Conservation (phyloP, 768 basidiomycete genomes). For the Tulasnella sp. region DNA sequence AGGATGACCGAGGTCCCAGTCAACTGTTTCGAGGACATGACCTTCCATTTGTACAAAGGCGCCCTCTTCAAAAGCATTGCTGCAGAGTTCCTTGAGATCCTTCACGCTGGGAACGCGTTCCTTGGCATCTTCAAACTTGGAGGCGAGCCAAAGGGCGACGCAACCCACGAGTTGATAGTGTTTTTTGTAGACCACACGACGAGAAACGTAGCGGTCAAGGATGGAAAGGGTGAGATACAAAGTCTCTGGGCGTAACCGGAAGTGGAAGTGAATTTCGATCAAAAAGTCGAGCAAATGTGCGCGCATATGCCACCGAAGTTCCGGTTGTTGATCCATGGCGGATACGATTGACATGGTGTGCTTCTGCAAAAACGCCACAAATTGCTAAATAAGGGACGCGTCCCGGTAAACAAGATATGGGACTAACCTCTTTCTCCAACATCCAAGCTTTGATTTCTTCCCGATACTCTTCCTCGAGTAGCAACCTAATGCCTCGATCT, state of each 20-base stretch:
- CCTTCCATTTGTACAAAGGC: constrained; percentile 99
- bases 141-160: constrained; percentile 96
- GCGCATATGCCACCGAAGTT: constrained; percentile 99
- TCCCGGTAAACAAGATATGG: constrained; percentile 15
- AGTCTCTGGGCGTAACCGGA: constrained; percentile 94
- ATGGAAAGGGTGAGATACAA: constrained; percentile 98
- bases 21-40: constrained; percentile 89
- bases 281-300: constrained; percentile 97
- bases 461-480: constrained; percentile 89
- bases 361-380: constrained; percentile 34
- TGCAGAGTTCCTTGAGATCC: constrained; percentile 90
- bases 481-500: constrained; percentile 50
- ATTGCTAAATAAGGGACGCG: not conserved
- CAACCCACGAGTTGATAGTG: constrained; percentile 99
- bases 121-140: constrained; percentile 98
- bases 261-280: constrained; percentile 96
- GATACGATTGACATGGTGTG: constrained; percentile 82
- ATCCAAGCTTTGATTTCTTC: constrained; percentile 89
- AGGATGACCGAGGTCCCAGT: constrained; percentile 93
- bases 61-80: constrained; percentile 90
- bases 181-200: constrained; percentile 95
- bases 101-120: constrained; percentile 94
- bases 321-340: constrained; percentile 98
- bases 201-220: constrained; percentile 97
- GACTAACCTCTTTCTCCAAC: constrained; percentile 95